Base-by-base conservation (phyloP, 1,284 basidiomycete genomes). In the Moesziomyces sp. region DNA sequence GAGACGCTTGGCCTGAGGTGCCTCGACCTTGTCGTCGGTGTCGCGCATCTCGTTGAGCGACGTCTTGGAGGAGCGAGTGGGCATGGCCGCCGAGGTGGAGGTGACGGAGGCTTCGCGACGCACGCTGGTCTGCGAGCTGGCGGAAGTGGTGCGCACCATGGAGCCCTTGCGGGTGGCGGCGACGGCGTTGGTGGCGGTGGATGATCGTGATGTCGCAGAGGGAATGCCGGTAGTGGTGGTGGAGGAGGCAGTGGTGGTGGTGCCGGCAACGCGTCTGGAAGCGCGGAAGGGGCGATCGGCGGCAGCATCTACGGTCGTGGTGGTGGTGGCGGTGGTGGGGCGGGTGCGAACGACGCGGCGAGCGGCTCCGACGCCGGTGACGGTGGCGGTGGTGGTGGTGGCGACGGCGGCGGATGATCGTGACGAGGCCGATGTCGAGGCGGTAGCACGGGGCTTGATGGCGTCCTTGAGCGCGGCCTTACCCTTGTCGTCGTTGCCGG, bases 1-100 rank as follows among this genome's bases (percentile, higher is more conserved):
- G 60, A 75, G 54, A 55, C 73, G 64, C 57, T 75, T 75, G 42
- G 73, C 58, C 44, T 75, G 62, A 5, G 65, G 64, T 19, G 69
- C 70, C 40, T 75, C 73, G 42, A 73, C 67, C 61, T 75, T 73
- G 51, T 72, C 68, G 16, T 64, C 67, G 19, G 48, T 60, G 30
- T 71, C 69, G 10, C 50, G 50, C 10, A 65, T 64, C 46, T 75
- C 69, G 44, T 68, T 65, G 54, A 71, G 60, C 53, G 69, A 54
- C n/a, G 30, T 21, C 49, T 71, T 71, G 56, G 66, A 46, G n/a
- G 60, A 58, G 23, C 60, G 60, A 19, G 67, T 53, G 35, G 61
- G 38, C 16, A 40, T 38, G 49, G 35, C n/a, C 13, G 56, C 24
- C 30, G 50, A 54, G 44, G 56, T 53, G 1, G 64, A 59, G 24